Evolutionary conservation across 2,329 filamentous ascomycete species (phyloP).

Genomic region (Alternaria triticimaculans): DNA sequence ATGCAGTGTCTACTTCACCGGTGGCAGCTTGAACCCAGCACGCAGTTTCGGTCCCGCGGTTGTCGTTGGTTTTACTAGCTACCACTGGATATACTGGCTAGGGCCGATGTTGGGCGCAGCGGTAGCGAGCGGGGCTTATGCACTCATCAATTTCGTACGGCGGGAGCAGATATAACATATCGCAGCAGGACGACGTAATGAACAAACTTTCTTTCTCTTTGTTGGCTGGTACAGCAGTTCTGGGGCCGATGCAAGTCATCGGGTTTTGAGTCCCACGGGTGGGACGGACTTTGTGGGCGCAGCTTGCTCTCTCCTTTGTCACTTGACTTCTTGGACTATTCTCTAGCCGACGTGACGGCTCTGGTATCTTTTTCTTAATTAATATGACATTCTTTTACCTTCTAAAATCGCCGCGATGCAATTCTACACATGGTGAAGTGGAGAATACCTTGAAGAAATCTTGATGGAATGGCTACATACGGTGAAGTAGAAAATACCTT

Average conservation of each 20-base stretch:
- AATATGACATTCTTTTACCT: not conserved
- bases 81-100: conserved; percentile 48
- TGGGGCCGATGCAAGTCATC: not conserved
- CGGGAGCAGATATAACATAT: not conserved
- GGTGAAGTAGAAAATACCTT: not conserved
- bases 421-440: not conserved
- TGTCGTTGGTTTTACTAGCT: conserved; percentile 52
- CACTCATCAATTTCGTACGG: conserved; percentile 45
- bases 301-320: not conserved
- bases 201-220: not conserved
- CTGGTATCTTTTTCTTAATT: not conserved
- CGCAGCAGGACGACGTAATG: conserved; percentile 6
- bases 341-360: not conserved
- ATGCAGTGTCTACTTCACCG: conserved; percentile 55
- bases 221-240: not conserved
- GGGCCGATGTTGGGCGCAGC: conserved; percentile 51
- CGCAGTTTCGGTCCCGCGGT: conserved; percentile 55
- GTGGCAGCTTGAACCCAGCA: conserved; percentile 56
- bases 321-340: not conserved
- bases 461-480: not conserved
- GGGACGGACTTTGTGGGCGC: not conserved
- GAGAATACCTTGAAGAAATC: not conserved
- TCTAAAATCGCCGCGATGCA: not conserved
- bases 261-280: not conserved
- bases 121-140: conserved; percentile 57